Evolutionary conservation across 345 rosid species (phyloP).

Genomic region (Euphorbia peplus): DNA sequence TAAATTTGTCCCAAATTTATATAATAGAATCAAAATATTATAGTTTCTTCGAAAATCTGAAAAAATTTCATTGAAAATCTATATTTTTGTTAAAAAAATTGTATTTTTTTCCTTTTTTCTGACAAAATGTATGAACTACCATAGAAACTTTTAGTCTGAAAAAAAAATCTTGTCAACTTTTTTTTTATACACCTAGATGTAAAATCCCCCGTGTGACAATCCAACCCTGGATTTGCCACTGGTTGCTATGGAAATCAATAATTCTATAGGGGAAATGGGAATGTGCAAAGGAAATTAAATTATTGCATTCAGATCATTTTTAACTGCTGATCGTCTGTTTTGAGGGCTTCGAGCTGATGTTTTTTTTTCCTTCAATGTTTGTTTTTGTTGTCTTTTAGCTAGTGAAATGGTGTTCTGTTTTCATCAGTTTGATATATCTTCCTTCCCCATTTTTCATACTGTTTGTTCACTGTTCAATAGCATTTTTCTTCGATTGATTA

Average conservation of each 20-base stretch:
- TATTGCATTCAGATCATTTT: not conserved
- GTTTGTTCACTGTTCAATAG: not conserved
- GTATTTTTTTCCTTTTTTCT: too few relatives aligned
- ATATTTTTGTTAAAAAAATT: too few relatives aligned
- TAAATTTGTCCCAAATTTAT: too few relatives aligned
- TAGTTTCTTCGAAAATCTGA: too few relatives aligned
- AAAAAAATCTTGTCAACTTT: too few relatives aligned
- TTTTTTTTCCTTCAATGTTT: not conserved
- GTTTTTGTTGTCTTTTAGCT: not conserved
- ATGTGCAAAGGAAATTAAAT: not conserved
- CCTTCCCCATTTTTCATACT: not conserved
- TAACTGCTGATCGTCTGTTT: not conserved
- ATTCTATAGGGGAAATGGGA: not conserved
- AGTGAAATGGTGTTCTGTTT: not conserved
- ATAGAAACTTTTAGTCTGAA: too few relatives aligned
- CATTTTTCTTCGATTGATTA: not conserved
- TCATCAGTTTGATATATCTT: not conserved
- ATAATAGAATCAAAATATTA: too few relatives aligned
- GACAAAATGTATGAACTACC: too few relatives aligned
- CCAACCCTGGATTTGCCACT: too few relatives aligned
- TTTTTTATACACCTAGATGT: too few relatives aligned
- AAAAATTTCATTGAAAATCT: too few relatives aligned
- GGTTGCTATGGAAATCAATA: slow-evolving; percentile 8
- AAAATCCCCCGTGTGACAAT: too few relatives aligned
- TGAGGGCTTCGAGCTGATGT: not conserved